Conservation (phyloP, 805 yeast species). For the Tetrapisispora pingtungensis region DNA sequence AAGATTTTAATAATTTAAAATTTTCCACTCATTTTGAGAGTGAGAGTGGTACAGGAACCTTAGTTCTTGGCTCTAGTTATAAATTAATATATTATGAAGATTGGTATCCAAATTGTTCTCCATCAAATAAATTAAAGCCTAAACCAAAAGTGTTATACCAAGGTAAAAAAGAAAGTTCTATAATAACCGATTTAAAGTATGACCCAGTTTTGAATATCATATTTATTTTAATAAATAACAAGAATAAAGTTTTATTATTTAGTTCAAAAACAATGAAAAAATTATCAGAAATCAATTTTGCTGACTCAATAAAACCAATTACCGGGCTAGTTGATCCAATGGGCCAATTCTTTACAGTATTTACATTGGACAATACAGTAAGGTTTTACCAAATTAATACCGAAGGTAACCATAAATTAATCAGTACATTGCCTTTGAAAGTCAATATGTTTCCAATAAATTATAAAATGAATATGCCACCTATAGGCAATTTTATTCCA, state of each 20-base stretch:
- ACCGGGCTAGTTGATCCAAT: slow-evolving; percentile 23
- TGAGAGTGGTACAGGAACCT: slow-evolving; percentile 1
- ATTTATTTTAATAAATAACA: slow-evolving; percentile 17
- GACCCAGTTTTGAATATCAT: slow-evolving; percentile 11
- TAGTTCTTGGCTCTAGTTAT: slow-evolving; percentile 19
- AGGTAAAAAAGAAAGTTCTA: slow-evolving; percentile 12
- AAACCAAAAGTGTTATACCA: slow-evolving; percentile 6
- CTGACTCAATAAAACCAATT: slow-evolving; percentile 14
- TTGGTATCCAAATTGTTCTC: slow-evolving; percentile 9
- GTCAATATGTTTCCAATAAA: slow-evolving; percentile 24
- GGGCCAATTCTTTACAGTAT: slow-evolving; percentile 19
- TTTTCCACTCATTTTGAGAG: slow-evolving; percentile 7
- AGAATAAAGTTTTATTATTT: slow-evolving; percentile 15
- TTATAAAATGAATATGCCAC: slow-evolving; percentile 28
- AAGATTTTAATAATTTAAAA: slow-evolving; percentile 7
- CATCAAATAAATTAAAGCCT: neutral
- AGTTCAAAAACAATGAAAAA: slow-evolving; percentile 8
- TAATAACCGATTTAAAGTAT: slow-evolving; percentile 24
- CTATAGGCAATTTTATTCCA: slow-evolving; percentile 25
- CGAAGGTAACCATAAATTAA: slow-evolving; percentile 17
- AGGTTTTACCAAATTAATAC: slow-evolving; percentile 20
- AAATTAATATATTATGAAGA: slow-evolving; percentile 9
- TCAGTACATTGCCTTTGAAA: slow-evolving; percentile 19
- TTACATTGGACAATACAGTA: slow-evolving; percentile 21
- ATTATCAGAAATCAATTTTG: slow-evolving; percentile 12